Percentiles rank a stretch among this genome's conserved stretches.
These are phyloP conservation scores for Spongospora subterranea DNA, from an alignment of 208 protist species.

Conservation along the genomic window DNA sequence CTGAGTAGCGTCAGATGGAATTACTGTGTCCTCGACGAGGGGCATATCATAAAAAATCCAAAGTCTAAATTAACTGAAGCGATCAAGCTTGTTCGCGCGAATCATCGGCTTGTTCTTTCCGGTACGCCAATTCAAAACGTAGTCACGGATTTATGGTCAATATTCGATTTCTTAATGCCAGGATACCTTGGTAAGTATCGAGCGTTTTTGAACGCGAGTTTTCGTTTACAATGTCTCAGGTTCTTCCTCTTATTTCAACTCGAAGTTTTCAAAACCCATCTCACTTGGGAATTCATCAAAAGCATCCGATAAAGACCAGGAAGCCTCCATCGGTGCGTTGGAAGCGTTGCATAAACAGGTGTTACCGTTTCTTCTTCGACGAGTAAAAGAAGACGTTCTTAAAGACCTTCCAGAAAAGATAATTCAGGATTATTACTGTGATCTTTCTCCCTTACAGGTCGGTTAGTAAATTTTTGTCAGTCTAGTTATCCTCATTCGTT, in stretches of 20 bases:
- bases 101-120: slow-evolving; percentile 84
- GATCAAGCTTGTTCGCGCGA: slow-evolving; percentile 63
- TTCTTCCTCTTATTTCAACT: slow-evolving; percentile 71
- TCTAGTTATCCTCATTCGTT: background rate
- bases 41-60: slow-evolving; percentile 89
- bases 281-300: slow-evolving; percentile 67
- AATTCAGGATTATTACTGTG: slow-evolving; percentile 85
- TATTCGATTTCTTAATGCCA: slow-evolving; percentile 92
- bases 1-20: slow-evolving; percentile 65
- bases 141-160: slow-evolving; percentile 85
- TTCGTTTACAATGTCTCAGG: background rate
- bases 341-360: slow-evolving; percentile 84
- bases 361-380: slow-evolving; percentile 84
- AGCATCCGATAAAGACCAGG: slow-evolving; percentile 62
- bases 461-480: background rate
- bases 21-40: slow-evolving; percentile 90
- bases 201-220: slow-evolving; percentile 29
- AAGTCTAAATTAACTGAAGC: slow-evolving; percentile 75
- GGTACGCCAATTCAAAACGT: slow-evolving; percentile 90
- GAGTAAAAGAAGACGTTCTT: slow-evolving; percentile 85
- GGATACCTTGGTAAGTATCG: slow-evolving; percentile 83
- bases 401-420: slow-evolving; percentile 87
- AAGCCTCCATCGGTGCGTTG: slow-evolving; percentile 74
- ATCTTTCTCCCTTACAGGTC: slow-evolving; percentile 78
- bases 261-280: slow-evolving; percentile 80